phyloP scores from a whole-genome alignment of 352 stramenopile genomes.

The Pythium guiyangense region DNA sequence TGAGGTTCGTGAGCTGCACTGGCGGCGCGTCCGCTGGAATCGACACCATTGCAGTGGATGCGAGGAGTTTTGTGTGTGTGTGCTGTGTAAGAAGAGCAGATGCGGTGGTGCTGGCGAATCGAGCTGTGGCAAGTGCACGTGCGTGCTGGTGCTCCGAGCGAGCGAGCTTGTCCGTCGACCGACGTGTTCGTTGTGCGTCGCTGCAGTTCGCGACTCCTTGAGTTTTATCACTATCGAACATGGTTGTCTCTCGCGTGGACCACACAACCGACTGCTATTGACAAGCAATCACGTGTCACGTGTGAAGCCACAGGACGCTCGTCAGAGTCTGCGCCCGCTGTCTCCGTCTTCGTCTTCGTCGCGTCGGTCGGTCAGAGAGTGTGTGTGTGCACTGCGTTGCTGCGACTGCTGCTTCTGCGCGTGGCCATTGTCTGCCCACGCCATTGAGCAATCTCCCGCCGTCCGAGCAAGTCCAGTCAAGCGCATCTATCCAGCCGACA shows the following conservation, averaged over 20 bases:
- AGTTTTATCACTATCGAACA: background rate
- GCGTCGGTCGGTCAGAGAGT: background rate
- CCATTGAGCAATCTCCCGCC: background rate
- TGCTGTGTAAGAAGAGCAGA: background rate
- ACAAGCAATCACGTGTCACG: background rate
- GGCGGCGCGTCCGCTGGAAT: slow-evolving; percentile 13
- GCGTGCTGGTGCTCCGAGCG: background rate
- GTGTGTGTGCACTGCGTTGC: background rate
- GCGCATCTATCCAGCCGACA: background rate
- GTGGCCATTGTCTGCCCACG: background rate
- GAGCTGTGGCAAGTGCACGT: background rate
- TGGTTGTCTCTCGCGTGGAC: background rate
- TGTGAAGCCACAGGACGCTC: background rate
- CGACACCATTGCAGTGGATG: background rate
- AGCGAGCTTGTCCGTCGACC: background rate
- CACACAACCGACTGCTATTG: background rate
- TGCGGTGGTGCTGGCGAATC: background rate
- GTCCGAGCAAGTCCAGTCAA: background rate
- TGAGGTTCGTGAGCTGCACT: slow-evolving; percentile 52
- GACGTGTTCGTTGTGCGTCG: background rate
- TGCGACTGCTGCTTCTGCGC: no score
- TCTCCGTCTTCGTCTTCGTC: background rate
- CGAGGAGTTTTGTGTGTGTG: background rate
- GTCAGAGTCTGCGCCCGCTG: background rate
- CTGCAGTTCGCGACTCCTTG: background rate